Conservation (phyloP, 208 protist genomes). For the Spongospora subterranea region DNA sequence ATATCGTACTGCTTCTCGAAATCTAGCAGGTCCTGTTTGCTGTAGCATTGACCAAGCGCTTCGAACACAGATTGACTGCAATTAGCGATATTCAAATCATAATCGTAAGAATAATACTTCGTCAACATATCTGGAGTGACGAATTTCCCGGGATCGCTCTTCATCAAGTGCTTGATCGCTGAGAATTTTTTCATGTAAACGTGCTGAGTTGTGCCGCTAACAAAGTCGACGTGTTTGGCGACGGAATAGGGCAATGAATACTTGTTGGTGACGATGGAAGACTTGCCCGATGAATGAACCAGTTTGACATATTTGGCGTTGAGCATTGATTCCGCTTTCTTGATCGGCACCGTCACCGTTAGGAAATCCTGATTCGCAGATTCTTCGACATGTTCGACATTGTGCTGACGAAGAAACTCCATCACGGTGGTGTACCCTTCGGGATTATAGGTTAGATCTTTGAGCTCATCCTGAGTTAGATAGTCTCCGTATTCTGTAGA, state of each 20-base stretch:
- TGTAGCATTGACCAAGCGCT: constrained; percentile 51
- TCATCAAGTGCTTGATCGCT: background rate
- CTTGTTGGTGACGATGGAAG: background rate
- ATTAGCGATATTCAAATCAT: background rate
- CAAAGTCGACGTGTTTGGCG: constrained; percentile 5
- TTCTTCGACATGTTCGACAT: background rate
- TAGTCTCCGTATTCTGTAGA: constrained; percentile 16
- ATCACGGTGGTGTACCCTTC: constrained; percentile 7
- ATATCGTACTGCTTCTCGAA: background rate
- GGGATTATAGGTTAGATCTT: background rate
- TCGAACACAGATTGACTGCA: constrained; percentile 18
- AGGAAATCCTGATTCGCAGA: constrained; percentile 24
- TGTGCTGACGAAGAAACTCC: background rate
- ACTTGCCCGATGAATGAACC: background rate
- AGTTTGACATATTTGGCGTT: background rate
- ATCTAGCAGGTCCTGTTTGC: background rate
- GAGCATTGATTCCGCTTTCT: background rate
- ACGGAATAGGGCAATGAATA: background rate
- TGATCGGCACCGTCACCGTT: background rate
- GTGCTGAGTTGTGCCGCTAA: background rate
- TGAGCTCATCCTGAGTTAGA: constrained; percentile 24
- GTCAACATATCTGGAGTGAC: constrained; percentile 6
- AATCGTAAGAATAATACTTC: background rate
- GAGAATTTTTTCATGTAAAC: background rate
- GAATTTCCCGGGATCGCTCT: background rate